phyloP scores from a whole-genome alignment of 2,329 filamentous ascomycete species.

The Eurotiales sp. region DNA sequence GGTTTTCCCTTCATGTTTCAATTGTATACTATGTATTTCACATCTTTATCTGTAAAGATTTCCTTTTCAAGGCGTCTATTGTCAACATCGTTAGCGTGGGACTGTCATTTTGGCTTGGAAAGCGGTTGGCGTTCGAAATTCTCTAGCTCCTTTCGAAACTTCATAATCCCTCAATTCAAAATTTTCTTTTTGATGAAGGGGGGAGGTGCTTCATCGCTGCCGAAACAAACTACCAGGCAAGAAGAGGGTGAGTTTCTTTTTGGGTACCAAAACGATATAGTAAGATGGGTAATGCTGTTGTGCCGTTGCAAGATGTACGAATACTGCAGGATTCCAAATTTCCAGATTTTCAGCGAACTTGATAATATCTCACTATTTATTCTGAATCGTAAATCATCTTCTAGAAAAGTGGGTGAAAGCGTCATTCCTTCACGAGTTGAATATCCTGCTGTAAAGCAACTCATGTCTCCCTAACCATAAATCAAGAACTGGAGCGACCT shows the following conservation, averaged over 20 bases:
- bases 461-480: constrained; percentile 64
- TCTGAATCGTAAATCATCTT: too few relatives aligned
- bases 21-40: constrained; percentile 27
- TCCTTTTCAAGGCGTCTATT: constrained; percentile 9
- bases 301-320: constrained; percentile 12
- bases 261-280: constrained; percentile 5
- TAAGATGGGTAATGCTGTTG: constrained; percentile 4
- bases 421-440: constrained; percentile 54
- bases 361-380: neutral
- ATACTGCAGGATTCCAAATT: constrained; percentile 8
- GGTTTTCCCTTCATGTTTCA: constrained; percentile 24
- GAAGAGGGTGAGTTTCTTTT: constrained; percentile 1
- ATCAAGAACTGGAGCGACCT: constrained; percentile 60
- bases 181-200: neutral
- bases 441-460: constrained; percentile 63
- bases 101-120: constrained; percentile 5
- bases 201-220: neutral
- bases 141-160: neutral
- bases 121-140: constrained; percentile 12
- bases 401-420: neutral
- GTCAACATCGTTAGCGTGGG: constrained; percentile 10
- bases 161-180: neutral
- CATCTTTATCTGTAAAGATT: constrained; percentile 13
- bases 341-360: neutral
- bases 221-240: neutral